Conservation (phyloP, 1,139 yeast species). For the Blastobotrys buckinghamii region DNA sequence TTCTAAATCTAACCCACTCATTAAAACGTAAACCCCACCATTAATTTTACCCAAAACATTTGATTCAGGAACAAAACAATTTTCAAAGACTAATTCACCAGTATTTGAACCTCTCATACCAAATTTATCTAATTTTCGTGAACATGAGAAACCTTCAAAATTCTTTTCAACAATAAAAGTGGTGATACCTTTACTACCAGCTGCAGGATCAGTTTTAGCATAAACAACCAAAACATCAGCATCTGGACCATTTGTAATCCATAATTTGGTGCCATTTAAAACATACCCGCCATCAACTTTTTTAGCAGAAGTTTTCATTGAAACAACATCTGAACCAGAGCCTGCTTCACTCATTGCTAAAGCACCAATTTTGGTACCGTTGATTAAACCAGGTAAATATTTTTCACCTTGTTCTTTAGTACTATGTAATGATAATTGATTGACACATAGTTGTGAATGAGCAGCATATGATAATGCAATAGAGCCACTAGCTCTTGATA, state of each 20-base stretch:
- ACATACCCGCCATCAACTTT: constrained; percentile 29
- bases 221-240: constrained; percentile 32
- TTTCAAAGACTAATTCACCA: constrained; percentile 32
- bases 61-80: constrained; percentile 33
- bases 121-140: constrained; percentile 32
- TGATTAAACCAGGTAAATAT: constrained; percentile 29
- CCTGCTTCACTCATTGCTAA: constrained; percentile 35
- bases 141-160: constrained; percentile 29
- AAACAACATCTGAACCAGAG: constrained; percentile 33
- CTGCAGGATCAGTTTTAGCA: constrained; percentile 33
- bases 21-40: constrained; percentile 32
- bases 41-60: constrained; percentile 29
- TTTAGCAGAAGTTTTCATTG: constrained; percentile 31
- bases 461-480: constrained; percentile 34
- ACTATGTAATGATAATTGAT: constrained; percentile 30
- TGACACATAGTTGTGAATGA: constrained; percentile 33
- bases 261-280: constrained; percentile 34
- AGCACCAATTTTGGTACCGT: constrained; percentile 31
- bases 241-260: constrained; percentile 36
- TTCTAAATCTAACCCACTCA: constrained; percentile 32
- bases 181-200: constrained; percentile 32
- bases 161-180: constrained; percentile 31
- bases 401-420: constrained; percentile 29
- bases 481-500: constrained; percentile 31
- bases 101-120: constrained; percentile 35